phyloP scores from a whole-genome alignment of 1,284 basidiomycete genomes.

The Cryptococcus sp. region DNA sequence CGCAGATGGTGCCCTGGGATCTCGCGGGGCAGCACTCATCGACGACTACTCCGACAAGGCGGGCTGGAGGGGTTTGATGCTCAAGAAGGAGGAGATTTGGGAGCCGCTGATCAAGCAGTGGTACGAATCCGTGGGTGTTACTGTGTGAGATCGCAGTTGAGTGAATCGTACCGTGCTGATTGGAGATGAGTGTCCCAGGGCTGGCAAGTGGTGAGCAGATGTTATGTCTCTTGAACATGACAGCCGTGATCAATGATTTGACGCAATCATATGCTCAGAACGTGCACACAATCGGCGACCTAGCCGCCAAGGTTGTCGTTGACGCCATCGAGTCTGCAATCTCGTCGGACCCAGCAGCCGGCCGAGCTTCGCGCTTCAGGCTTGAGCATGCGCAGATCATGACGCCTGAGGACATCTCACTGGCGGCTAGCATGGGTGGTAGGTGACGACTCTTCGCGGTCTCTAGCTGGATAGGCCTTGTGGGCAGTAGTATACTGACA shows the following conservation, averaged over 20 bases:
- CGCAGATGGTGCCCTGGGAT: constrained; percentile 75
- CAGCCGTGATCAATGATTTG: background rate
- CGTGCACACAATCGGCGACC: constrained; percentile 87
- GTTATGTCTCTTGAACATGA: background rate
- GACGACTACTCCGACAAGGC: constrained; percentile 80
- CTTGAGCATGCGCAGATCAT: constrained; percentile 92
- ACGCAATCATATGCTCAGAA: constrained; percentile 55
- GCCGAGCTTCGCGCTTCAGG: constrained; percentile 59
- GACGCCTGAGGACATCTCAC: constrained; percentile 62
- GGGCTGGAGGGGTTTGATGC: constrained; percentile 65
- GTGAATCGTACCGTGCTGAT: background rate
- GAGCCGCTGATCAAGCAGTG: constrained; percentile 60
- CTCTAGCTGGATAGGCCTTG: background rate
- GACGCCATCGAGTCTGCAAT: constrained; percentile 72
- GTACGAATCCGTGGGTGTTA: constrained; percentile 61
- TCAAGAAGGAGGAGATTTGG: constrained; percentile 58
- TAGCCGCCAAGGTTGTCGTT: constrained; percentile 74
- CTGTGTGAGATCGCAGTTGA: background rate
- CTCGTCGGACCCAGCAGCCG: constrained; percentile 26
- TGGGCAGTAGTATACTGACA: background rate
- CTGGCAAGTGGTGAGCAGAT: constrained; percentile 50
- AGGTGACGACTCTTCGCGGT: constrained; percentile 34
- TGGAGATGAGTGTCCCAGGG: constrained; percentile 25
- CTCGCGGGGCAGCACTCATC: constrained; percentile 83
- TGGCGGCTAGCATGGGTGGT: constrained; percentile 71